These are phyloP conservation scores for Metschnikowia kunwiensis DNA, from an alignment of 805 yeast genomes.

Conservation along the genomic window DNA sequence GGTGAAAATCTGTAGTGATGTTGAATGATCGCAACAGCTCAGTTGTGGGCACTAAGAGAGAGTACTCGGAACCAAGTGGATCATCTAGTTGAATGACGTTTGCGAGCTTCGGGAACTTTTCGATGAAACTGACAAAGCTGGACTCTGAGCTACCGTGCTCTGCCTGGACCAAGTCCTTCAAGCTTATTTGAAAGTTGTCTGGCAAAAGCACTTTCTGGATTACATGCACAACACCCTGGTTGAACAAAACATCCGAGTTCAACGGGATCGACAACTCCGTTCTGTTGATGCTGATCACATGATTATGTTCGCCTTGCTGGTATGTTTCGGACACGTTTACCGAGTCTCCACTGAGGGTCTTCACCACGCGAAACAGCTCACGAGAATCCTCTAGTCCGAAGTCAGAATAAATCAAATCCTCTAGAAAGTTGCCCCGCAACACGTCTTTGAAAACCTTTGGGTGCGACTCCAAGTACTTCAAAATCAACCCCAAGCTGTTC, in stretches of 20 bases:
- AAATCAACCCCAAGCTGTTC: conserved; percentile 57
- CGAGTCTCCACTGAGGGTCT: conserved; percentile 29
- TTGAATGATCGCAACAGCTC: conserved; percentile 53
- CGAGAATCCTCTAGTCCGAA: conserved; percentile 30
- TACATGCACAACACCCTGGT: conserved; percentile 83
- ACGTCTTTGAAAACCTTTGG: conserved; percentile 48
- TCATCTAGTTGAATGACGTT: conserved; percentile 38
- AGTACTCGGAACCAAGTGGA: conserved; percentile 35
- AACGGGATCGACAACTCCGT: conserved; percentile 35
- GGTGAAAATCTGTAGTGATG: conserved; percentile 40
- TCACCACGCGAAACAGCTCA: conserved; percentile 13
- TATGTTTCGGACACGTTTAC: conserved; percentile 22
- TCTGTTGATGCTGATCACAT: conserved; percentile 29
- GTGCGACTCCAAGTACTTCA: conserved; percentile 56
- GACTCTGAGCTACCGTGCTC: conserved; percentile 36
- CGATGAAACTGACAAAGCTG: conserved; percentile 44
- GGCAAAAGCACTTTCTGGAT: conserved; percentile 59
- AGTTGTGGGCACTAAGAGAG: conserved; percentile 71
- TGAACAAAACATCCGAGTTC: conserved; percentile 67
- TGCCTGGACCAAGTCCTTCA: conserved; percentile 53
- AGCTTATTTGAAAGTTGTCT: conserved; percentile 46
- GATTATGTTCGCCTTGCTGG: conserved; percentile 22
- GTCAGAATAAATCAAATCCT: conserved; percentile 68
- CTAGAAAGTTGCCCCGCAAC: conserved; percentile 56
- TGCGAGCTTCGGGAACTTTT: conserved; percentile 39